Evolutionary conservation across 108 stramenopile genomes (phyloP).

Genomic region (Licmophora abbreviata): DNA sequence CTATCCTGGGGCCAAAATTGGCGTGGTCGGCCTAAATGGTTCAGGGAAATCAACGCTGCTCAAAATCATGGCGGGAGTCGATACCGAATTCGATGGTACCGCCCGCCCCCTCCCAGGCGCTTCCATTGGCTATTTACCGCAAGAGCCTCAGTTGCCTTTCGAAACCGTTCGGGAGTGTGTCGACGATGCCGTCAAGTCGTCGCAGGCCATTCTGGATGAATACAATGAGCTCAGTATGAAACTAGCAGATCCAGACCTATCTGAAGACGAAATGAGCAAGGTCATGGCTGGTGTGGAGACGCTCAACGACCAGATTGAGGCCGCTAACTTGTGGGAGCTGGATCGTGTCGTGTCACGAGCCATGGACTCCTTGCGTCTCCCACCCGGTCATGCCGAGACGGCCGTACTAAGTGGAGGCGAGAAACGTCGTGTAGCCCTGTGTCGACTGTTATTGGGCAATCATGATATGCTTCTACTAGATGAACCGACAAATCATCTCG

Average conservation of each 20-base stretch:
- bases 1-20: conserved; percentile 91
- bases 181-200: conserved; percentile 65
- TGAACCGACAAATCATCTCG: conserved; percentile 61
- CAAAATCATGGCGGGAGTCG: conserved; percentile 95
- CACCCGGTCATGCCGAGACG: conserved; percentile 70
- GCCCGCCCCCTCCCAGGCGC: conserved; percentile 82
- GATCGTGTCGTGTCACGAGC: conserved; percentile 76
- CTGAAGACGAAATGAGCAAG: conserved; percentile 56
- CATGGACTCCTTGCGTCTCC: conserved; percentile 73
- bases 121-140: conserved; percentile 78
- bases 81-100: conserved; percentile 80
- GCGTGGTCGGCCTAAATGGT: conserved; percentile 87
- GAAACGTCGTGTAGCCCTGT: conserved; percentile 90
- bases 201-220: conserved; percentile 58
- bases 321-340: conserved; percentile 80
- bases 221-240: conserved; percentile 73
- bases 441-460: conserved; percentile 71
- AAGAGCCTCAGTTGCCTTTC: conserved; percentile 68
- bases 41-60: conserved; percentile 79
- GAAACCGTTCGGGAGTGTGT: conserved; percentile 83
- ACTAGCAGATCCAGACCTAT: conserved; percentile 72
- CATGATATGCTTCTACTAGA: conserved; percentile 91
- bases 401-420: conserved; percentile 91
- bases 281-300: conserved; percentile 54
- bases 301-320: conserved; percentile 78